Base-by-base conservation (phyloP, 345 rosid genomes). In the Salix suchowensis region DNA sequence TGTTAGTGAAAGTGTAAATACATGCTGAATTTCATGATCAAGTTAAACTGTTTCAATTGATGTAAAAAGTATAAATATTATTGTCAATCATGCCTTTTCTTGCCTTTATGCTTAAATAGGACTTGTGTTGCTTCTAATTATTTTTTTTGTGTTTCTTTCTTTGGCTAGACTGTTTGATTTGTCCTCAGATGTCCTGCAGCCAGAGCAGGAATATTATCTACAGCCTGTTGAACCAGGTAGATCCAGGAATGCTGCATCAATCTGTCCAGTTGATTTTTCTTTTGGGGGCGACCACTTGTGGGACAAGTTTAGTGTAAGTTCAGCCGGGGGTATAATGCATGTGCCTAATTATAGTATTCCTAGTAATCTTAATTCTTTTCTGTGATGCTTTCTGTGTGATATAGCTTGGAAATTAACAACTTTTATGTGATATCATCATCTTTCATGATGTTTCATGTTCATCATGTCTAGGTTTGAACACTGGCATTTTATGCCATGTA, bases 271-370 rank as follows among this genome's bases (percentile, higher is more conserved):
- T 76, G 94, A 88, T 82, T 96, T 92, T 84, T 83, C 84, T 78
- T 96, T 94, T 67, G 96, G 99, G 46, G 97, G 91, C 84, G 92
- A 90, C 80, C 99, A 92, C 86, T 80, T 96, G 83, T 94, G 99
- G 99, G 97, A 96, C 80, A 86, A 90, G 70, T 91, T 96, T 82
- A 90, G 89, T 78, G 98, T 96, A 89, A 94, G 97, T 90, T 79
- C 32, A 55, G 26, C 62, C 58, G 21, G 11, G 39, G 7, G 77
- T 76, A n/a, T 66, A 28, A 26, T 37, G 32, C 42, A 70, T 30
- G 16, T 58, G 44, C 54, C 19, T 13, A 42, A 50, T 30, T 48
- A 34, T 75, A 28, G 8, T 55, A 28, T 52, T 16, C 15, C 26
- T 40, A 26, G 14, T 46, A 52, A 32, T 52, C 54, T 77, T 50